Evolutionary conservation across 2,329 filamentous ascomycete species (phyloP).

Genomic region (Cadophora malorum): DNA sequence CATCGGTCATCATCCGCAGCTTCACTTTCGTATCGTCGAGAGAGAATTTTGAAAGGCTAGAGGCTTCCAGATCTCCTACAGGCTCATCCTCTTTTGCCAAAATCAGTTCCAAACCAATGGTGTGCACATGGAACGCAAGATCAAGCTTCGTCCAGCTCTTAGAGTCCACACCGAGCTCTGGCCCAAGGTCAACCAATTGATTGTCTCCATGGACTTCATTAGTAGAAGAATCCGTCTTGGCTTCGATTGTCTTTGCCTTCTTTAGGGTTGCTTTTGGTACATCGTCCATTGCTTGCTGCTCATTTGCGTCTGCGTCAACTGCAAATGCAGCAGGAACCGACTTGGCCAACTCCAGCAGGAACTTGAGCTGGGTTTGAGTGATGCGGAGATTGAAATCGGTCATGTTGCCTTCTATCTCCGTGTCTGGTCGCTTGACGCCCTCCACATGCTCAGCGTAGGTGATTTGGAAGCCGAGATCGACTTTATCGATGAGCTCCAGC

Average conservation of each 20-base stretch:
- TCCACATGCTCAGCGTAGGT: slow-evolving; percentile 87
- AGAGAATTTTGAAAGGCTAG: slow-evolving; percentile 92
- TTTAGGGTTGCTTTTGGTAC: slow-evolving; percentile 60
- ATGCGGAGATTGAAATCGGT: slow-evolving; percentile 90
- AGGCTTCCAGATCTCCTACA: slow-evolving; percentile 76
- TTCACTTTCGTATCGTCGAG: slow-evolving; percentile 92
- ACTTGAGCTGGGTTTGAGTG: slow-evolving; percentile 90
- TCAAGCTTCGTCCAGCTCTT: slow-evolving; percentile 93
- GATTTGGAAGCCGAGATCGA: slow-evolving; percentile 91
- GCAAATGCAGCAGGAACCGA: slow-evolving; percentile 89
- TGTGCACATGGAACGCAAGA: slow-evolving; percentile 86
- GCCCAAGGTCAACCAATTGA: slow-evolving; percentile 61
- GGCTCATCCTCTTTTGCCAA: slow-evolving; percentile 77
- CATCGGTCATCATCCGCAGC: slow-evolving; percentile 89
- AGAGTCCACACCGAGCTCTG: slow-evolving; percentile 72
- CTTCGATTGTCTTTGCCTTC: slow-evolving; percentile 36
- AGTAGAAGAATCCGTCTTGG: slow-evolving; percentile 15
- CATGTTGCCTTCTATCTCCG: slow-evolving; percentile 90
- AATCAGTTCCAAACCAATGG: slow-evolving; percentile 86
- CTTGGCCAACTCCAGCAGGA: slow-evolving; percentile 84
- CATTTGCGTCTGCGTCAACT: slow-evolving; percentile 72
- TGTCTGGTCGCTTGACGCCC: slow-evolving; percentile 81
- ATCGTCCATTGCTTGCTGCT: slow-evolving; percentile 77
- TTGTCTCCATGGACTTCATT: slow-evolving; percentile 45
- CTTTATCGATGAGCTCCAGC: slow-evolving; percentile 94